A percentile compares a stretch with the other conserved stretches of the same genome.
Conservation (phyloP, 768 basidiomycete genomes). For the Harrya chromipes region DNA sequence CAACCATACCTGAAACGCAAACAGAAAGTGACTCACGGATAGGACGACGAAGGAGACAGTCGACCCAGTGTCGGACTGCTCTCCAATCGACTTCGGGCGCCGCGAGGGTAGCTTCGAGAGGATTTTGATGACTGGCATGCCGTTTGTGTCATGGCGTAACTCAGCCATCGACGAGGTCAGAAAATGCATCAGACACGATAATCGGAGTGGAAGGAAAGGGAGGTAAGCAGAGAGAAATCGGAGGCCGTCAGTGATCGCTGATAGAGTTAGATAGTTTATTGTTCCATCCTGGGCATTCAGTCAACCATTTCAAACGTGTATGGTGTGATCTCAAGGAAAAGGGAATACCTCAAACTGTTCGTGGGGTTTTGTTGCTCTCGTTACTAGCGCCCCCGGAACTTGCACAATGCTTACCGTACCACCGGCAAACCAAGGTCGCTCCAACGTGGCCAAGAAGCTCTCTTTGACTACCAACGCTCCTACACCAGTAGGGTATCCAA, state of each 20-base stretch:
- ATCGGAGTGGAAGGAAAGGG: constrained; percentile 73
- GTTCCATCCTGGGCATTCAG: constrained; percentile 65
- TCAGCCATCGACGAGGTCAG: constrained; percentile 52
- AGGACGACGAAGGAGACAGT: constrained; percentile 61
- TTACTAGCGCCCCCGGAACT: constrained; percentile 71
- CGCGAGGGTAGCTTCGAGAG: constrained; percentile 60
- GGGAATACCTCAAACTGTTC: constrained; percentile 74
- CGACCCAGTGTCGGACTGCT: constrained; percentile 64
- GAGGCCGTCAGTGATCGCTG: constrained; percentile 76
- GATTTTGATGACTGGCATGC: constrained; percentile 61
- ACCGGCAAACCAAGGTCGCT: constrained; percentile 83
- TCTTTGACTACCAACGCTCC: constrained; percentile 77
- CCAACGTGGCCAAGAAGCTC: constrained; percentile 55
- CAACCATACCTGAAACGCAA: background rate
- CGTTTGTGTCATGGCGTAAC: constrained; percentile 60
- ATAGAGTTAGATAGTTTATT: constrained; percentile 74
- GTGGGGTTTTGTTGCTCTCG: constrained; percentile 52
- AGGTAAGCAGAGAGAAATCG: constrained; percentile 75
- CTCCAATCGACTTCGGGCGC: constrained; percentile 54
- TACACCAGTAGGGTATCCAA: constrained; percentile 82
- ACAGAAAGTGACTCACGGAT: constrained; percentile 42
- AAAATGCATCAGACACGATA: constrained; percentile 65
- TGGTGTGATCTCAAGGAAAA: background rate
- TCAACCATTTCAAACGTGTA: constrained; percentile 2
- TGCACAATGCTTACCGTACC: constrained; percentile 82